Percentiles rank a stretch among this genome's conserved stretches.
phyloP scores from a whole-genome alignment of 257 asterid genomes.

The Solanum virginianum region DNA sequence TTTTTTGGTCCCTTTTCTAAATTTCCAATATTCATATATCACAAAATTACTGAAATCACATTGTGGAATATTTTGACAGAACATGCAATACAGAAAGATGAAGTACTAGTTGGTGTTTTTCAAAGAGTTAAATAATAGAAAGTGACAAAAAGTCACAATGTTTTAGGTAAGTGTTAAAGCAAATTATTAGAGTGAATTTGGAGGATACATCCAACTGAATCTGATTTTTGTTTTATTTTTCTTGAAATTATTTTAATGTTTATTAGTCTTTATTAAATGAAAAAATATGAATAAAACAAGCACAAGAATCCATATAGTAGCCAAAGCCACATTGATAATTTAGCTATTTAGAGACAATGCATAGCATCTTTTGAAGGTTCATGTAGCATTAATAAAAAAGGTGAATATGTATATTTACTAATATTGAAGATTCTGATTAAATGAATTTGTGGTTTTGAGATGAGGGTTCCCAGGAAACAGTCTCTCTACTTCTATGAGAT shows the following conservation, averaged over 20 bases:
- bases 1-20: no score
- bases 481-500: no score
- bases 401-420: background rate
- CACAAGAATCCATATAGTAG: background rate
- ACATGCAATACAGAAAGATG: background rate
- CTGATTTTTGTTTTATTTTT: background rate
- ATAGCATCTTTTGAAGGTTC: background rate
- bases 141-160: background rate
- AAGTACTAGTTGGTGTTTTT: background rate
- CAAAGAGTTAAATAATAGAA: background rate
- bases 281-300: background rate
- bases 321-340: no score
- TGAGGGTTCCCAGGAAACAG: no score
- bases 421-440: background rate
- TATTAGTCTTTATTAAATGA: background rate
- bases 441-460: no score
- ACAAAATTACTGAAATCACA: background rate
- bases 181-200: background rate
- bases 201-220: background rate
- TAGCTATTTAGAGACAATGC: background rate
- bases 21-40: no score
- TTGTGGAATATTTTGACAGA: background rate
- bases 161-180: background rate
- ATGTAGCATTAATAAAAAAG: background rate
- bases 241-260: background rate